Evolutionary conservation across 768 basidiomycete species (phyloP), one percentile per base, ranked within the genome.

Genomic region (Austroboletus festivus): DNA sequence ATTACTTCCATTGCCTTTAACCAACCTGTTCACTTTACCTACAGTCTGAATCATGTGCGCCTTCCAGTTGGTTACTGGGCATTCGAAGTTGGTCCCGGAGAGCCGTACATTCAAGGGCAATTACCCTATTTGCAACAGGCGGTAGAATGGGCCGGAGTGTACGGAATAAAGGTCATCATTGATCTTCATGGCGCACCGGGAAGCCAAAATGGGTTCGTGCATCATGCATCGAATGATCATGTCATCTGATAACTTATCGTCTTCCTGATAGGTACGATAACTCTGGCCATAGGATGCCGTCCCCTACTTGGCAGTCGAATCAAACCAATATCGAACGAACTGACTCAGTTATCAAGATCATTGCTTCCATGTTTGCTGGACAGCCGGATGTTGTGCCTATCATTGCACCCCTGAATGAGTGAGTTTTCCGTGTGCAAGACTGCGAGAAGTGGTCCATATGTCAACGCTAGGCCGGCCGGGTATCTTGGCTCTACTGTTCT

Each of bases 1-100:
- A 46, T 47, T 20, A 12, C 30, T 5, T 3, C 2, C 21, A 5
- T 39, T 24, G 26, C n/a, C 45, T 23, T 35, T 47, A 22, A 46
- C 47, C 31, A 43, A 39, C 46, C 52, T 50, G 33, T 34, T 39
- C 52, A 21, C 44, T 46, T 42, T 39, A 19, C 20, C 39, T 38
- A n/a, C 59, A 87, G 88, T 15, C 71, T 91, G 45, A 92, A 90
- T 60, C 88, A 90, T 64, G 85, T 92, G 47, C 81, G 89, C 39
- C 60, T 92, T 31, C 89, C 90, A 13, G 88, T 94, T 38, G 93
- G 91, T 12, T 95, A 89, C 65, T 94, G 89, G 89, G 90, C 87
- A 1, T 91, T 85, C 58, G 89, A 93, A 49, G 81, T 91, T 30
- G 76, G 78, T 19, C 73, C 74, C 12, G 88, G 88, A 5, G 86